Evolutionary conservation across 345 rosid species (phyloP), one percentile per base, ranked within the genome.

Genomic region (Rhodomyrtus tomentosa): DNA sequence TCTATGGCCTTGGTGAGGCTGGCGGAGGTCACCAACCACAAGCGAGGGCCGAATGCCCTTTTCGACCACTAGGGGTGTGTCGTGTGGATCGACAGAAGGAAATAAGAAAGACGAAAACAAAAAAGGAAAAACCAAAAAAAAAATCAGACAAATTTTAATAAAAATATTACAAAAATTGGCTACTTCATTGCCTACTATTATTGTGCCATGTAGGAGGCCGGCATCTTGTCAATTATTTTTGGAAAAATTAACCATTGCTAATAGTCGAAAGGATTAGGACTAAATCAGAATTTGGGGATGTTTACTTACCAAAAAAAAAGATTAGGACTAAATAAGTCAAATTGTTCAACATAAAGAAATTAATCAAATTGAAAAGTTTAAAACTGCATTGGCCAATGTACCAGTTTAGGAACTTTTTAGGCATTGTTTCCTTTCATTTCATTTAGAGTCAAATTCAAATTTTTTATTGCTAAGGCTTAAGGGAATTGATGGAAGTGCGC

Each of bases 371-470:
- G 0, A 5, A 27, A 59, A 14, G 0, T 27, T 27, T 27, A 27
- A 3, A 27, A 59, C 0, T 6, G 0, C 38, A 27, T 27, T 56
- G n/a, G 16, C 0, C 10, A 1, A 0, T 1, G 0, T 7, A 27
- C 0, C n/a, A 0, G 15, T 58, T n/a, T 3, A 5, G 0, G 36
- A 0, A 0, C 27, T 58, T 58, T 13, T 56, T 12, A 3, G 3
- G 1, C 13, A 5, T 11, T 56, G 0, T 10, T 56, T 0, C 1
- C 0, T 56, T 56, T 12, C 16, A 1, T n/a, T n/a, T n/a, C 4
- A 56, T 56, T 56, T 56, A n/a, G 32, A n/a, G 8, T 56, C 2
- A 1, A 4, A 29, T n/a, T 56, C 32, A 12, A 1, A 56, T 56
- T 56, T 0, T 11, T n/a, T 12, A n/a, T 12, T n/a, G 51, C n/a